These are phyloP conservation scores for Ligustrum vulgare DNA, from an alignment of 257 asterid species.

Conservation along the genomic window DNA sequence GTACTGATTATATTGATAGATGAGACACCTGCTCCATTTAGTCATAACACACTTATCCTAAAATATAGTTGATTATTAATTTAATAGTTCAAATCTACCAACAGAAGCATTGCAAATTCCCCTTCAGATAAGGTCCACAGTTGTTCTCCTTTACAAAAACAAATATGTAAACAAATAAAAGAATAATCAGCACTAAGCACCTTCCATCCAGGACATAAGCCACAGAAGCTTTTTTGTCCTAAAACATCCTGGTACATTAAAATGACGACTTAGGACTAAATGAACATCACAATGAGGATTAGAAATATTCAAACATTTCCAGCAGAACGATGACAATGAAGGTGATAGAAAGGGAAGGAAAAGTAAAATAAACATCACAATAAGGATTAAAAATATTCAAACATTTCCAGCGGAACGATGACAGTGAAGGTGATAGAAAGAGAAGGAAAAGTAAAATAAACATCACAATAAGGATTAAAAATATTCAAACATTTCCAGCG, in stretches of 20 bases:
- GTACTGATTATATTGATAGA: background rate
- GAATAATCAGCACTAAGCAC: background rate
- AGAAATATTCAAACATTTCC: too few species aligned
- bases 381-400: too few species aligned
- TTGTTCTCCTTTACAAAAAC: background rate
- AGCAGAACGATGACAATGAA: too few species aligned
- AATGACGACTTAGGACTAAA: too few species aligned
- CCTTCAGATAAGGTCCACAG: background rate
- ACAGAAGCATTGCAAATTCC: background rate
- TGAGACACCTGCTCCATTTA: background rate
- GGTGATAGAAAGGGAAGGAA: too few species aligned
- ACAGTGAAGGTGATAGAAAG: too few species aligned
- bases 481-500: too few species aligned
- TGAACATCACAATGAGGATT: too few species aligned
- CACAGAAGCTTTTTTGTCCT: background rate
- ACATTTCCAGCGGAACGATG: too few species aligned
- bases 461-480: too few species aligned
- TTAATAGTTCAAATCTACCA: background rate
- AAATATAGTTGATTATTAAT: background rate
- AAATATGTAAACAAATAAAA: background rate
- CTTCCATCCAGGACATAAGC: conserved; percentile 1
- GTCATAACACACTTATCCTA: background rate
- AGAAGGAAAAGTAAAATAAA: too few species aligned
- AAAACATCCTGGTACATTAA: background rate
- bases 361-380: too few species aligned